Percentiles rank a stretch among this genome's conserved stretches.
phyloP scores from a whole-genome alignment of 441 rosid genomes.

The Metrosideros polymorpha region DNA sequence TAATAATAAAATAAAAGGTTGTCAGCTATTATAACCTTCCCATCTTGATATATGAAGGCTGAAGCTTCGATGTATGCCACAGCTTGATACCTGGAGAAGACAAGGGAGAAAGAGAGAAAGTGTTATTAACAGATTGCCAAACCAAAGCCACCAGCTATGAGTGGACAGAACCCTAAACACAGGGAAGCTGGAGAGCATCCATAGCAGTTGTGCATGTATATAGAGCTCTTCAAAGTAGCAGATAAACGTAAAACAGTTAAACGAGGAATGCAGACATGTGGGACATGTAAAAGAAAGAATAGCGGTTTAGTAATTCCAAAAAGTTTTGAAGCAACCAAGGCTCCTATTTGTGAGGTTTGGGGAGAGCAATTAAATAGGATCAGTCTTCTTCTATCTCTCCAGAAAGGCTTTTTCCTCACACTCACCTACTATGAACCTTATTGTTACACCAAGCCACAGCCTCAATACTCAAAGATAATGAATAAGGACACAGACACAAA shows the following conservation, averaged over 20 bases:
- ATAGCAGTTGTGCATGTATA: neutral
- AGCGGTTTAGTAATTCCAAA: neutral
- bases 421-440: neutral
- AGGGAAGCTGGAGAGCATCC: neutral
- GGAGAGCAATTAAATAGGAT: neutral
- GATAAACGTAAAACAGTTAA: neutral
- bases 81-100: conserved; percentile 76
- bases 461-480: neutral
- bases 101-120: neutral
- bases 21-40: conserved; percentile 44
- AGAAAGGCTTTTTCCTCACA: neutral
- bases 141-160: neutral
- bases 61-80: conserved; percentile 97
- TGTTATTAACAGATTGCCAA: neutral
- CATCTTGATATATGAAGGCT: conserved; percentile 93
- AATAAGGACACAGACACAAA: neutral
- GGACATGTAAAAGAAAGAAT: neutral
- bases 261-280: neutral
- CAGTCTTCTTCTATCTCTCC: neutral
- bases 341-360: neutral
- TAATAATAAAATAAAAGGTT: neutral
- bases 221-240: neutral
- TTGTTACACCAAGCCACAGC: neutral
- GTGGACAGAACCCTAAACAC: neutral
- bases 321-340: neutral